A percentile compares a stretch with the other conserved stretches of the same genome.
Conservation (phyloP, 1,284 basidiomycete genomes). For the Rhodotorula mucilaginosa region DNA sequence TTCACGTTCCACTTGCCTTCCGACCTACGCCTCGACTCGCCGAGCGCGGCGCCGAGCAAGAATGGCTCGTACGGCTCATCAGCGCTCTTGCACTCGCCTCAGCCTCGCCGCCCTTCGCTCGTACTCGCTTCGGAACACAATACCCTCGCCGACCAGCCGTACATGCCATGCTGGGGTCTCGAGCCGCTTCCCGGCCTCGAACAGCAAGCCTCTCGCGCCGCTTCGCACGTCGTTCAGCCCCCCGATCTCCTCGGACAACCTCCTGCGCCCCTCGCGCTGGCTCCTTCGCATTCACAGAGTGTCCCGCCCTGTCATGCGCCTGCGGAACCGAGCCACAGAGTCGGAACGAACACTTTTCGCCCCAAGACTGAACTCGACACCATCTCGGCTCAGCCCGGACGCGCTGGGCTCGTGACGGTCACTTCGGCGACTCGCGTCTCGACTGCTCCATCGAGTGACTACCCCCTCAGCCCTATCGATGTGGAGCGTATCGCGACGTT, state of each 20-base stretch:
- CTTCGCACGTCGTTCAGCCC: no score
- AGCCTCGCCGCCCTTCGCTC: not conserved
- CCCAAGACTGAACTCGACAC: not conserved
- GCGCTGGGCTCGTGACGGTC: not conserved
- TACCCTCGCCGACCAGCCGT: not conserved
- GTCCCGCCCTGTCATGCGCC: not conserved
- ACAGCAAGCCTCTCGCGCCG: not conserved
- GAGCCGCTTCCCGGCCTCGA: not conserved
- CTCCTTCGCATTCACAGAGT: not conserved
- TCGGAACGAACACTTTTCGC: not conserved
- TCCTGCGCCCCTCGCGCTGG: no score
- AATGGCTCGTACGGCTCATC: not conserved
- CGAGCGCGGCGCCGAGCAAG: not conserved
- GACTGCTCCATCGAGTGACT: not conserved
- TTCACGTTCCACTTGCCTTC: constrained; percentile 27
- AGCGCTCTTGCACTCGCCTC: not conserved
- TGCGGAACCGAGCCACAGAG: not conserved
- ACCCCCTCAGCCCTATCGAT: constrained; percentile 22
- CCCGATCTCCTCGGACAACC: no score
- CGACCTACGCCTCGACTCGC: not conserved
- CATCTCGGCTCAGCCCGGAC: not conserved
- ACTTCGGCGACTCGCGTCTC: not conserved
- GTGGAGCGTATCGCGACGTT: constrained; percentile 26
- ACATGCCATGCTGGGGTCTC: not conserved
- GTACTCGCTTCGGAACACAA: not conserved